A percentile compares a stretch with the other conserved stretches of the same genome.
These are phyloP conservation scores for Trebouxia sp. DNA, from an alignment of 139 green algal genomes.

Conservation along the genomic window DNA sequence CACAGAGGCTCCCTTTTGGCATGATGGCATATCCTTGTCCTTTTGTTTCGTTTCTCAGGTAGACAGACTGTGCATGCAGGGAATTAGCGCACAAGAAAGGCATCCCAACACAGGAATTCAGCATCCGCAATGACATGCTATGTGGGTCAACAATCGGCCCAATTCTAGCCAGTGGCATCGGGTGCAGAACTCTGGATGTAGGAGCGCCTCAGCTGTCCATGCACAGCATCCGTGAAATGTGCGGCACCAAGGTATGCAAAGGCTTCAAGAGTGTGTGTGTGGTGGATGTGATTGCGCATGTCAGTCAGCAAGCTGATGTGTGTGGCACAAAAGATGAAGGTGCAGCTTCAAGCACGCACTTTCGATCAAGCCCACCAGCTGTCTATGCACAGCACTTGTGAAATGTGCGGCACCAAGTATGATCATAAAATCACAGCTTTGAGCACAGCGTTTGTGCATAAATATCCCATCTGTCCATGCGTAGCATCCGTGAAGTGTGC, in stretches of 20 bases:
- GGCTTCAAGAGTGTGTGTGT: not conserved
- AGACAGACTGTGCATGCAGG: slow-evolving; percentile 57
- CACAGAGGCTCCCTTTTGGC: no score
- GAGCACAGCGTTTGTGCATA: no score
- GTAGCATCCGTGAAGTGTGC: slow-evolving; percentile 87
- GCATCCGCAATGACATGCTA: slow-evolving; percentile 94
- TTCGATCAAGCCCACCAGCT: no score
- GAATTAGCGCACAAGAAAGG: slow-evolving; percentile 61
- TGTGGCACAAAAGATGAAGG: not conserved
- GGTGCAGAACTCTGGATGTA: slow-evolving; percentile 91
- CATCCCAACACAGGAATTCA: slow-evolving; percentile 81
- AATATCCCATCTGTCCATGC: slow-evolving; percentile 69
- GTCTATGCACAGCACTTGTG: not conserved
- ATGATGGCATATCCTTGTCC: not conserved
- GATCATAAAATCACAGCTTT: no score
- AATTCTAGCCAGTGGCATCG: slow-evolving; percentile 81
- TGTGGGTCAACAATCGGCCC: slow-evolving; percentile 98
- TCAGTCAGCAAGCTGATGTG: not conserved
- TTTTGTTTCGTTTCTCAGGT: no score
- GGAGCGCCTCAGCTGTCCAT: slow-evolving; percentile 84
- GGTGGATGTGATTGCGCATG: not conserved
- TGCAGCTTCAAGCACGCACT: no score
- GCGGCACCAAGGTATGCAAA: slow-evolving; percentile 27
- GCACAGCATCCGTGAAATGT: slow-evolving; percentile 92
- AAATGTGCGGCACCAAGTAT: not conserved